Evolutionary conservation across 257 asterid genomes (phyloP).

Genomic region (Jasminum sambac): DNA sequence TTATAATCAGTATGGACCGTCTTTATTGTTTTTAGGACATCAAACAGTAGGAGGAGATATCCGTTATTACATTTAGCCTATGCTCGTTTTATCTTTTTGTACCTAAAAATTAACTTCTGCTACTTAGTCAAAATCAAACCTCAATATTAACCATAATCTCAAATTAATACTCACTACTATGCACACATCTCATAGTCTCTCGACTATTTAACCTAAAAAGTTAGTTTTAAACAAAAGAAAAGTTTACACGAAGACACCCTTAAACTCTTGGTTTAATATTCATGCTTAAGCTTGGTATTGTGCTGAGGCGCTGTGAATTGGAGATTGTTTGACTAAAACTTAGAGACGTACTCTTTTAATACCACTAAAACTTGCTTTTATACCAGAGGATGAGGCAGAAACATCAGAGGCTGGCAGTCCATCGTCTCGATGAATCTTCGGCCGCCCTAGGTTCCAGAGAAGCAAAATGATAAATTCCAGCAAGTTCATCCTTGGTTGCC

Average conservation of each 20-base stretch:
- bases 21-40: neutral
- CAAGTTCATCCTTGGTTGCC: neutral
- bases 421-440: constrained; percentile 41
- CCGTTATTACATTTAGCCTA: neutral
- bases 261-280: neutral
- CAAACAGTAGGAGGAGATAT: neutral
- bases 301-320: neutral
- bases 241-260: no score
- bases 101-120: no score
- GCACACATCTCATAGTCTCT: no score
- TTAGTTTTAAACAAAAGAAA: no score
- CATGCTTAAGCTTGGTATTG: neutral
- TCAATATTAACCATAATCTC: no score
- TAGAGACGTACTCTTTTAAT: neutral
- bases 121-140: no score
- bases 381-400: constrained; percentile 50
- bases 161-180: no score
- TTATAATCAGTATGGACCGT: neutral
- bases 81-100: no score
- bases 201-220: no score
- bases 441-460: constrained; percentile 27
- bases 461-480: constrained; percentile 5
- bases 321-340: neutral
- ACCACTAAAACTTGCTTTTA: neutral
- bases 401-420: constrained; percentile 36